Conservation (phyloP, 2,329 filamentous ascomycete species). For the Fusarium kyushuense region DNA sequence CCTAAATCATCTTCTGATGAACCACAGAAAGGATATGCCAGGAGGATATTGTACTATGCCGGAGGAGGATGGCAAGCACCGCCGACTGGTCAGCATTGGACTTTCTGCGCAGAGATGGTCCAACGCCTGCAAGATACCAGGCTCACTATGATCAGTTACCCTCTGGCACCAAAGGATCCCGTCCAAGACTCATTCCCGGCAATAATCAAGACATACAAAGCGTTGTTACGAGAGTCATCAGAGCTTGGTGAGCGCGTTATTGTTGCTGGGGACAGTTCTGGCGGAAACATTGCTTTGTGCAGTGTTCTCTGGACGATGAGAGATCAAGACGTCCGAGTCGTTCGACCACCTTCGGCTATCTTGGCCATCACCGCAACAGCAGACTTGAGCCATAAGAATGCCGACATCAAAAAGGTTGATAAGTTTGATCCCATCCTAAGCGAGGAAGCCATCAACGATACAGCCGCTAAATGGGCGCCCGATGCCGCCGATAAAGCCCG, state of each 20-base stretch:
- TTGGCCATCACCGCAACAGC: conserved; percentile 61
- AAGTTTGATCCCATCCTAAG: conserved; percentile 47
- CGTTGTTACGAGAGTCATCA: conserved; percentile 55
- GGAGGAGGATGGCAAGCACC: conserved; percentile 68
- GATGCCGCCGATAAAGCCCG: background rate
- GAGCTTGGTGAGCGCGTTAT: conserved; percentile 57
- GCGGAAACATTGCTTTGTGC: conserved; percentile 64
- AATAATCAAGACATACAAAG: conserved; percentile 59
- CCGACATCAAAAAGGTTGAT: conserved; percentile 32
- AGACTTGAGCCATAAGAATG: conserved; percentile 45
- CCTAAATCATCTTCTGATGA: conserved; percentile 32
- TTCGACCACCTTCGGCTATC: conserved; percentile 52
- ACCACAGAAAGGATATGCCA: background rate
- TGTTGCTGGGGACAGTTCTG: conserved; percentile 67
- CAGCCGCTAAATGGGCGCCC: conserved; percentile 46
- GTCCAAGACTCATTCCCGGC: conserved; percentile 62
- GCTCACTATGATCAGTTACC: conserved; percentile 56
- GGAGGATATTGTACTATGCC: conserved; percentile 64
- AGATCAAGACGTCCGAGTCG: conserved; percentile 42
- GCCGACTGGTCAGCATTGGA: conserved; percentile 65
- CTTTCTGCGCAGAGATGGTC: conserved; percentile 60
- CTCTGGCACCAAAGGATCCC: conserved; percentile 65
- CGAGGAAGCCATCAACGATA: conserved; percentile 29
- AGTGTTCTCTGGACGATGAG: conserved; percentile 51
- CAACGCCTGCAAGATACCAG: conserved; percentile 54